Percentiles rank a stretch among this genome's conserved stretches.
Evolutionary conservation across 2,329 filamentous ascomycete species (phyloP).

Genomic region (Cladosporium colombiae): DNA sequence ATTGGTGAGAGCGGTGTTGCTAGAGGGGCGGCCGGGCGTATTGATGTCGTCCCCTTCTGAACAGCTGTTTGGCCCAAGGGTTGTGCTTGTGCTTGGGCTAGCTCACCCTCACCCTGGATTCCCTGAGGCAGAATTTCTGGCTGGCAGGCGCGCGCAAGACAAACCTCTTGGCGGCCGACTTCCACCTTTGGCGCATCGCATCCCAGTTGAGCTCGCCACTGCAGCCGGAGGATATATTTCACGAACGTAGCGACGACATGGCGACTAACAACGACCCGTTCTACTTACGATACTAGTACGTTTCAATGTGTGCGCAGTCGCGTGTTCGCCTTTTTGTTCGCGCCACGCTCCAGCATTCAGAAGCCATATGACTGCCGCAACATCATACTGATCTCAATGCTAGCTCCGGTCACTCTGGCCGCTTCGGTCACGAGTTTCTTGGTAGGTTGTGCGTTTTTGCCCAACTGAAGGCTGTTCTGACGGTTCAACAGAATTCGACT

Average conservation of each 20-base stretch:
- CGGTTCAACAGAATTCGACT: conserved; percentile 78
- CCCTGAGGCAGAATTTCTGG: conserved; percentile 2
- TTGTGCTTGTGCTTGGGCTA: neutral
- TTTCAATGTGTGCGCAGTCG: conserved; percentile 25
- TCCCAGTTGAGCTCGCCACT: neutral
- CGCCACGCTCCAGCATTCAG: neutral
- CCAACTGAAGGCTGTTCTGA: conserved; percentile 22
- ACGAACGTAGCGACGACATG: conserved; percentile 50
- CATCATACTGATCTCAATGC: conserved; percentile 1
- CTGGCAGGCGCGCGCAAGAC: neutral
- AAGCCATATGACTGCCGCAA: neutral
- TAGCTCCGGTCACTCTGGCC: conserved; percentile 94
- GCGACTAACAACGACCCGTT: conserved; percentile 74
- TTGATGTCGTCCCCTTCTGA: conserved; percentile 19
- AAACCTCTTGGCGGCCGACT: conserved; percentile 12
- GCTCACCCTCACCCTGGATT: neutral
- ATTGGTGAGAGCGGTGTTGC: conserved; percentile 2
- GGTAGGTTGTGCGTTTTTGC: conserved; percentile 56
- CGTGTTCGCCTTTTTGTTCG: neutral
- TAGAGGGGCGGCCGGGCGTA: conserved; percentile 1
- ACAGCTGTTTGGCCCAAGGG: conserved; percentile 14
- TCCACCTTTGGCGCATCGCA: conserved; percentile 2
- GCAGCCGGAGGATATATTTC: neutral
- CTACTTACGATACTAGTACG: conserved; percentile 97
- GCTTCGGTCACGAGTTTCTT: conserved; percentile 96